Percentiles rank a stretch among this genome's conserved stretches.
phyloP scores from a whole-genome alignment of 169 alveolate species.

The Plasmodium inui region DNA sequence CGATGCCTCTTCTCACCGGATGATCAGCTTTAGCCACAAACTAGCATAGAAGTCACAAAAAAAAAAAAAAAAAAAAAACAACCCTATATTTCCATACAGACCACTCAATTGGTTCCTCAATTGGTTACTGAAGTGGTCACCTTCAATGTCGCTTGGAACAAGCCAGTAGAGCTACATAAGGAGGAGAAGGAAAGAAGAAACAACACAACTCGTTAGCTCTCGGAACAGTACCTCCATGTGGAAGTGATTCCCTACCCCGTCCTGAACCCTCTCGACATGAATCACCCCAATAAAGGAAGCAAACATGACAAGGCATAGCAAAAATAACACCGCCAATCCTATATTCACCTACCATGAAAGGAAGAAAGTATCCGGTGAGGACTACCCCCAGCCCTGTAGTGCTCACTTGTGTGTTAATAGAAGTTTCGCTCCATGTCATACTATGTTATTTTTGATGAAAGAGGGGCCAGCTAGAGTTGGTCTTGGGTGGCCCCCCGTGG shows the following conservation, averaged over 20 bases:
- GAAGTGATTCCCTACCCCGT: background rate
- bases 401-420: background rate
- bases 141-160: background rate
- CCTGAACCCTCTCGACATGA: background rate
- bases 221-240: background rate
- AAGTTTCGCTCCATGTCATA: background rate
- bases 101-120: background rate
- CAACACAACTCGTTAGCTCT: background rate
- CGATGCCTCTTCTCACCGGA: background rate
- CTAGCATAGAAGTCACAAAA: background rate
- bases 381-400: background rate
- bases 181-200: background rate
- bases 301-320: conserved; percentile 93
- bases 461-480: background rate
- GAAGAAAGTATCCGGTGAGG: conserved; percentile 85
- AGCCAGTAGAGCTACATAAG: background rate
- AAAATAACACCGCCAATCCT: conserved; percentile 91
- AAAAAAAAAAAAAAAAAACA: background rate
- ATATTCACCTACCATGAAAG: conserved; percentile 93
- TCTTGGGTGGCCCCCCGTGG: background rate
- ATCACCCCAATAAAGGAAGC: background rate
- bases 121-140: background rate
- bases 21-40: background rate
- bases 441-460: background rate
- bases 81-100: background rate